Percentiles rank a stretch among this genome's conserved stretches.
phyloP scores from a whole-genome alignment of 169 alveolate species.

The Cystoisospora suis region DNA sequence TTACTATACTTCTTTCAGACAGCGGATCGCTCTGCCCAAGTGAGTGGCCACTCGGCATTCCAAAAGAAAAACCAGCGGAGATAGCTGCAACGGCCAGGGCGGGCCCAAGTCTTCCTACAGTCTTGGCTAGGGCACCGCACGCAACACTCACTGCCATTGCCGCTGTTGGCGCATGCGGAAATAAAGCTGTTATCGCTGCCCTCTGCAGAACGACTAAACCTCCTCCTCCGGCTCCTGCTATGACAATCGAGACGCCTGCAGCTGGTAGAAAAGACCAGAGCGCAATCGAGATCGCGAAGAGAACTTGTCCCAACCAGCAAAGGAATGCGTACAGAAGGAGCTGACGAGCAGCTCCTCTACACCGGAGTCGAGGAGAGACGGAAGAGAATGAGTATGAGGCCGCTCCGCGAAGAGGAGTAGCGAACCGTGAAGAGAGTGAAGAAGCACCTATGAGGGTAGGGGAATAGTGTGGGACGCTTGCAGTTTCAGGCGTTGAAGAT shows the following conservation, averaged over 20 bases:
- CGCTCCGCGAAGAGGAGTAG: neutral
- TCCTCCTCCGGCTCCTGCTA: conserved; percentile 30
- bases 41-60: neutral
- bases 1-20: too few species aligned
- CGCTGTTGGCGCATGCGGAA: neutral
- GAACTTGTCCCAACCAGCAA: conserved; percentile 7
- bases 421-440: neutral
- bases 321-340: neutral
- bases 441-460: too few species aligned
- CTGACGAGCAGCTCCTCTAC: too few species aligned
- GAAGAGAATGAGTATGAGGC: neutral
- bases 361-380: too few species aligned
- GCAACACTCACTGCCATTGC: conserved; percentile 13
- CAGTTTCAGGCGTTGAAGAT: too few species aligned
- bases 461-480: too few species aligned
- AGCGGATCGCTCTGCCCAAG: too few species aligned
- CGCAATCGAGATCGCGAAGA: neutral
- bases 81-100: neutral
- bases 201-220: conserved; percentile 28
- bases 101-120: conserved; percentile 3
- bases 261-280: neutral
- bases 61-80: neutral
- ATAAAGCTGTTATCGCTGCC: neutral
- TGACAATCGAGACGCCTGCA: neutral
- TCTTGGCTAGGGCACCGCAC: conserved; percentile 3